These are phyloP conservation scores for Colletotrichum plurivorum DNA, from an alignment of 2,329 filamentous ascomycete genomes.

Conservation along the genomic window DNA sequence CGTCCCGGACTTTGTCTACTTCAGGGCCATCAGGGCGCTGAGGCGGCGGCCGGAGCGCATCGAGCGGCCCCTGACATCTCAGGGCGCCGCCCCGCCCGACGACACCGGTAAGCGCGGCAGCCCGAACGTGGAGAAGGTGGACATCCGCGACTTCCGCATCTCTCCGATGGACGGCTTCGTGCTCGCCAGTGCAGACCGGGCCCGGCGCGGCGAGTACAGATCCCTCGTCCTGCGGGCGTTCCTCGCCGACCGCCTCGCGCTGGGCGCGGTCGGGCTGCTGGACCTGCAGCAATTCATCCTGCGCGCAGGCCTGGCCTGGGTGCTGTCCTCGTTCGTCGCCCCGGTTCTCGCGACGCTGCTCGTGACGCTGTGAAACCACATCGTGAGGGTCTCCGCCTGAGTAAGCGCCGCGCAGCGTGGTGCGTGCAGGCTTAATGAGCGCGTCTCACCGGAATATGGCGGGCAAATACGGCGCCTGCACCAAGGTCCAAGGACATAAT, in stretches of 20 bases:
- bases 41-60: conserved; percentile 59
- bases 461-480: not conserved
- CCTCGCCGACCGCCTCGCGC: conserved; percentile 57
- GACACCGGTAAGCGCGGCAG: conserved; percentile 19
- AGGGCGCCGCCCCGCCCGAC: conserved; percentile 7
- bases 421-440: not conserved
- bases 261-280: conserved; percentile 54
- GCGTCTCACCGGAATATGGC: not conserved
- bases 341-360: conserved; percentile 27
- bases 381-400: not conserved
- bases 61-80: conserved; percentile 57
- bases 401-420: conserved; percentile 24
- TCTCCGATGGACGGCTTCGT: conserved; percentile 68
- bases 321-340: conserved; percentile 40
- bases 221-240: conserved; percentile 58
- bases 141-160: conserved; percentile 63
- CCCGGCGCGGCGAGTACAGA: conserved; percentile 52
- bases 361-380: conserved; percentile 18
- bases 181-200: conserved; percentile 49
- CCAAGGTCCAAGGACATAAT: too few relatives aligned
- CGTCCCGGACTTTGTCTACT: conserved; percentile 56
- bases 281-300: conserved; percentile 50
- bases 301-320: conserved; percentile 52
- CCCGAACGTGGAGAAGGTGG: conserved; percentile 43
- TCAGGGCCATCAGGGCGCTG: conserved; percentile 60